Evolutionary conservation across 306 rosid species (phyloP).

Genomic region (Castanea mollissima): DNA sequence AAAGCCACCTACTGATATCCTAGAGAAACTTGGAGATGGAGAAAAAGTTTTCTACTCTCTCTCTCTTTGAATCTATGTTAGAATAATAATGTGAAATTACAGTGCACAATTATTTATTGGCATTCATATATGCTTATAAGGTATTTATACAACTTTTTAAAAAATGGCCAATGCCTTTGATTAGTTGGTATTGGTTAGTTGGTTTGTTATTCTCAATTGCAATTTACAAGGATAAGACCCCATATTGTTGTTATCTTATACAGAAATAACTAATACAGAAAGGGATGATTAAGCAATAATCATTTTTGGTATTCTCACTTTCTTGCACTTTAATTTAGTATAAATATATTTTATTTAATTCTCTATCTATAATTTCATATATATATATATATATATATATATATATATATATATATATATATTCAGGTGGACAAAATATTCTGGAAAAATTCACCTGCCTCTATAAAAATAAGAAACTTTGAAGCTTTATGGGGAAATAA

Average conservation of each 20-base stretch:
- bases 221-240: background rate
- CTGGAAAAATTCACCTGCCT: background rate
- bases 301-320: background rate
- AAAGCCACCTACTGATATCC: slow-evolving; percentile 78
- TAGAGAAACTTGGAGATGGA: slow-evolving; percentile 71
- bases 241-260: background rate
- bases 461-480: background rate
- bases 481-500: background rate
- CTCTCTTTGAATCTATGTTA: background rate
- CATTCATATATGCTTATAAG: background rate
- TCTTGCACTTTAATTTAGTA: background rate
- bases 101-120: background rate
- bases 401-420: no score
- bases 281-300: background rate
- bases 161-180: background rate
- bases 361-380: background rate
- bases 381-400: background rate
- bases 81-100: no score
- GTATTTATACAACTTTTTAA: background rate
- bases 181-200: background rate
- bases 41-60: slow-evolving; percentile 51
- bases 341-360: background rate
- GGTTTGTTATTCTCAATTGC: background rate
- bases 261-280: background rate
- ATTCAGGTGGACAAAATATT: background rate